Conservation (phyloP, 305 asterid genomes). For the Fraxinus angustifolia region DNA sequence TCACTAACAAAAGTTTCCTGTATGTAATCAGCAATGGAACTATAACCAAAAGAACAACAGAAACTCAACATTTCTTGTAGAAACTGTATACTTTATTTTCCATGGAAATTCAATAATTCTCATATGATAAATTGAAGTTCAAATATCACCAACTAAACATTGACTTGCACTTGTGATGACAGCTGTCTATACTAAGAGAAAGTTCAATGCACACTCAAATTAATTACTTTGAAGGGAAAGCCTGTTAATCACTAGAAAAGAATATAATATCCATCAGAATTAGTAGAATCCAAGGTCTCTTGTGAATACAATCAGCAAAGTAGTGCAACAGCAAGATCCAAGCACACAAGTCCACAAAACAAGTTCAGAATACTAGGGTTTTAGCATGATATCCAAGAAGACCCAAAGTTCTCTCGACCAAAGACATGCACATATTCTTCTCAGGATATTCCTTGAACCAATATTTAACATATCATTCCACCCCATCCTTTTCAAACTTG, state of each 20-base stretch:
- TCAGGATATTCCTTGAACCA: neutral
- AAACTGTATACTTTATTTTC: conserved; percentile 2
- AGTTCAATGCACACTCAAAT: neutral
- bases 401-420: neutral
- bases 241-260: neutral
- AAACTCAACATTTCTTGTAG: neutral
- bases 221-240: neutral
- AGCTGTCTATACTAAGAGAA: neutral
- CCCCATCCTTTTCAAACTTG: neutral
- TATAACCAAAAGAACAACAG: conserved; percentile 11
- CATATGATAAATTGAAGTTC: neutral
- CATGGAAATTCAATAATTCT: conserved; percentile 10
- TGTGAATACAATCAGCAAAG: neutral
- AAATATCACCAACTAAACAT: neutral
- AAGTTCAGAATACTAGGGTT: neutral
- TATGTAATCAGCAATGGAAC: conserved; percentile 12
- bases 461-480: neutral
- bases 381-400: neutral
- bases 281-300: neutral
- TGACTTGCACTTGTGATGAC: neutral
- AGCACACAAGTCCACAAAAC: neutral
- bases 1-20: conserved; percentile 11
- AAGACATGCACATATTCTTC: neutral
- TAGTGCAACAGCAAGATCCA: neutral
- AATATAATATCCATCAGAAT: neutral